Evolutionary conservation across 1,284 basidiomycete genomes (phyloP), one percentile per base, ranked within the genome.

Genomic region (Cryptococcus floricola): DNA sequence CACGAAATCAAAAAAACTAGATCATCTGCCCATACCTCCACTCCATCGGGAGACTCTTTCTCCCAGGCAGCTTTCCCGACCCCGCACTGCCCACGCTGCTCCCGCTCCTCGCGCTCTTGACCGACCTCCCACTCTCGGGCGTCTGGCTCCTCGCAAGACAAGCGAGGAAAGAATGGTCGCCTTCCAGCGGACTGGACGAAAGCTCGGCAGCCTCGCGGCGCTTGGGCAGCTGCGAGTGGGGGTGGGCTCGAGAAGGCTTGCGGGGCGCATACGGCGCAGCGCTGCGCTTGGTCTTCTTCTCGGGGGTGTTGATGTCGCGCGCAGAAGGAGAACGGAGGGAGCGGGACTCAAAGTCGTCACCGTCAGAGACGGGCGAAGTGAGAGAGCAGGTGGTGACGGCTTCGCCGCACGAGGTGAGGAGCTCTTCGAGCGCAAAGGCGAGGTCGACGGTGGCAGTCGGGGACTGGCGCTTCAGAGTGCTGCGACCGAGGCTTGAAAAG

Each of bases 141-240:
- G 19, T 25, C 28, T 49, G 44, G n/a, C 54, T 50, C 50, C 41
- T 56, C 14, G 53, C 52, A 2, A 59, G 27, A 13, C 44, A 45
- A 18, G 39, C 23, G 37, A 68, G 52, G 60, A 65, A 66, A 12
- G 66, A 64, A 48, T 68, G 66, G 43, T 65, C 62, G 3, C 64
- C 61, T 27, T 43, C 57, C 18, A 67, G 49, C n/a, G 16, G 1
- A 39, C 43, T 9, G 44, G 37, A 10, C 37, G 27, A 37, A 34
- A 37, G 27, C 31, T 23, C 1, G 48, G 44, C 42, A 27, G n/a
- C 38, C 18, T 37, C 48, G 38, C 38, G 50, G 42, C 23, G 34
- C 43, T 2, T 48, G 41, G 48, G 57, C 28, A 44, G 44, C 48
- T 27, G 58, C 49, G 10, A 49, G 34, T 25, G 39, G n/a, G 51